Percentiles rank a stretch among this genome's conserved stretches.
Evolutionary conservation across 78 protist genomes (phyloP).

Genomic region (Tieghemostelium lacteum): DNA sequence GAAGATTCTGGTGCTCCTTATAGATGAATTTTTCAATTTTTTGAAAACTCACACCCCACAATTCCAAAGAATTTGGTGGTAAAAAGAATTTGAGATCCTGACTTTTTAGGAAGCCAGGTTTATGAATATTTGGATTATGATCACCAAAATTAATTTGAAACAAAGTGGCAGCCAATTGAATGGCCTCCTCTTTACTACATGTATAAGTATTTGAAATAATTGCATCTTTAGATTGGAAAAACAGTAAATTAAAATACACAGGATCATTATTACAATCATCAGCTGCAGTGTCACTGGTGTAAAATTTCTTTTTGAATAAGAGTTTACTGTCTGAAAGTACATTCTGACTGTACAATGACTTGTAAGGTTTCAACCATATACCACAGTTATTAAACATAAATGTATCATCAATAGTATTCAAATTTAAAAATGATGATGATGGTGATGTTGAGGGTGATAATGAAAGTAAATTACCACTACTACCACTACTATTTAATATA

Average conservation of each 20-base stretch:
- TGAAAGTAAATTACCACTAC: background rate
- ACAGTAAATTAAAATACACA: slow-evolving; percentile 75
- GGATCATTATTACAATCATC: slow-evolving; percentile 79
- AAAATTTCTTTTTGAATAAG: slow-evolving; percentile 74
- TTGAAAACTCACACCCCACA: slow-evolving; percentile 76
- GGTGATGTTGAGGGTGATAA: background rate
- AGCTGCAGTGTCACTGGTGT: slow-evolving; percentile 37
- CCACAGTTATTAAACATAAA: slow-evolving; percentile 2
- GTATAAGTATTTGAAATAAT: slow-evolving; percentile 64
- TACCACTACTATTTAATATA: background rate
- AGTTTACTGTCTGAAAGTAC: slow-evolving; percentile 28
- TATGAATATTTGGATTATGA: slow-evolving; percentile 83
- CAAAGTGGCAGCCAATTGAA: slow-evolving; percentile 82
- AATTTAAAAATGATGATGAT: background rate
- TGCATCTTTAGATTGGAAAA: slow-evolving; percentile 79
- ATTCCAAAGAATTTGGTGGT: slow-evolving; percentile 60
- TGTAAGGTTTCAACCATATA: slow-evolving; percentile 73
- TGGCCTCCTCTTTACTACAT: slow-evolving; percentile 84
- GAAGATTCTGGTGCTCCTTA: slow-evolving; percentile 85
- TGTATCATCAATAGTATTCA: slow-evolving; percentile 4
- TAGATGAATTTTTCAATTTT: slow-evolving; percentile 82
- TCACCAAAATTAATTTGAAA: slow-evolving; percentile 86
- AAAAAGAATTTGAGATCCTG: slow-evolving; percentile 78
- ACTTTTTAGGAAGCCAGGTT: slow-evolving; percentile 74
- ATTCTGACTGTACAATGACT: slow-evolving; percentile 36